These are phyloP conservation scores for Hypomontagnella submonticulosa DNA, from an alignment of 495 filamentous ascomycete species.

Conservation along the genomic window DNA sequence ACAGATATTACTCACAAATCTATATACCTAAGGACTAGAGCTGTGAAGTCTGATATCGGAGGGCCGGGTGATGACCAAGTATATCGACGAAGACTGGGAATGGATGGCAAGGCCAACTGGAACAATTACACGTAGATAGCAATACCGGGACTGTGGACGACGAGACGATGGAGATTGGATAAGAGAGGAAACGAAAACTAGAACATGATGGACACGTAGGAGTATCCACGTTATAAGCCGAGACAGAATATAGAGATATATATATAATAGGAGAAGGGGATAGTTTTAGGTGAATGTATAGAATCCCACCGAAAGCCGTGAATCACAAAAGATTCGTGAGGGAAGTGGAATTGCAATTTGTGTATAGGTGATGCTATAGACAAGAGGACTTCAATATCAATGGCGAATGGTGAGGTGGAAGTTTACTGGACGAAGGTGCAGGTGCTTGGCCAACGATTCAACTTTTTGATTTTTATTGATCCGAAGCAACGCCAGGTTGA, in stretches of 20 bases:
- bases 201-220: conserved; percentile 47
- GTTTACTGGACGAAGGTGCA: conserved; percentile 21
- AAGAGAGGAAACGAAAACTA: conserved; percentile 37
- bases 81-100: conserved; percentile 1
- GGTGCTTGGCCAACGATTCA: conserved; percentile 39
- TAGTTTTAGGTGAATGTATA: conserved; percentile 9
- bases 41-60: conserved; percentile 27
- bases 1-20: conserved; percentile 31
- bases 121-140: conserved; percentile 47
- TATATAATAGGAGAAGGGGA: conserved; percentile 12
- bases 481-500: conserved; percentile 34
- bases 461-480: conserved; percentile 39
- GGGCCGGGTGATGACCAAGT: conserved; percentile 1
- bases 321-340: conserved; percentile 18
- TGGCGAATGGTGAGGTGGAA: conserved; percentile 41
- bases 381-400: conserved; percentile 5
- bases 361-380: conserved; percentile 24
- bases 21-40: conserved; percentile 23
- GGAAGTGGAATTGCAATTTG: conserved; percentile 12
- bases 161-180: conserved; percentile 34
- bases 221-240: conserved; percentile 26
- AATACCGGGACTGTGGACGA: conserved; percentile 46
- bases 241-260: too few species aligned
- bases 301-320: conserved; percentile 7
- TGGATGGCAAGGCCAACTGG: conserved; percentile 18